Percentiles rank a stretch among this genome's conserved stretches.
Evolutionary conservation across 2,329 filamentous ascomycete genomes (phyloP).

Genomic region (Penicillium polonicum): DNA sequence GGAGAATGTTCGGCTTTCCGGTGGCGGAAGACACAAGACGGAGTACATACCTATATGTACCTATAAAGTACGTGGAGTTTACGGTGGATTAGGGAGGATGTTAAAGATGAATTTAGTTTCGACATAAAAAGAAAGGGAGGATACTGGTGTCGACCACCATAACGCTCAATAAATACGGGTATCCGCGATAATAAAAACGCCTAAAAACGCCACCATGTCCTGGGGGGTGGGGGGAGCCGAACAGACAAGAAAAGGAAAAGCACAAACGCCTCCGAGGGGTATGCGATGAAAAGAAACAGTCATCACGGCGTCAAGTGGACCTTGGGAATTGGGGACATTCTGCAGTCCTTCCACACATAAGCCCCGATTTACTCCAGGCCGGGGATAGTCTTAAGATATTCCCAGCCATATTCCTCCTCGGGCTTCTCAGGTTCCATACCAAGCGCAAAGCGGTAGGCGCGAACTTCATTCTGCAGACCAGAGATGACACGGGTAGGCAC

Average conservation of each 20-base stretch:
- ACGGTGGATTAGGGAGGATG: not conserved
- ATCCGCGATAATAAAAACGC: constrained; percentile 9
- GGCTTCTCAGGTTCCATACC: constrained; percentile 50
- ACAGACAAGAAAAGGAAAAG: not conserved
- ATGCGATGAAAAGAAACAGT: constrained; percentile 11
- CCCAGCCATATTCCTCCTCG: constrained; percentile 52
- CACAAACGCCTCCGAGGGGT: constrained; percentile 6
- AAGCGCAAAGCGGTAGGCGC: constrained; percentile 48
- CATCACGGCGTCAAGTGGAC: constrained; percentile 17
- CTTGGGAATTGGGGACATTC: constrained; percentile 15
- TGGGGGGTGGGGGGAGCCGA: not conserved
- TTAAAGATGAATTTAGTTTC: not conserved
- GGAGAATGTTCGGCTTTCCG: constrained; percentile 6
- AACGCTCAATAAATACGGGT: constrained; percentile 9
- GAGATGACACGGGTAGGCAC: constrained; percentile 45
- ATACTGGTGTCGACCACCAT: not conserved
- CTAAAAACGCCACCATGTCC: constrained; percentile 1
- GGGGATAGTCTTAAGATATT: constrained; percentile 47
- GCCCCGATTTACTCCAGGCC: constrained; percentile 30
- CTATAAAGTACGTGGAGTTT: not conserved
- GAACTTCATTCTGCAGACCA: constrained; percentile 51
- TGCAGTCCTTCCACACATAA: constrained; percentile 2
- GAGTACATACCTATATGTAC: not conserved
- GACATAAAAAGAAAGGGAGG: not conserved
- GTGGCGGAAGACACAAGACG: not conserved